Evolutionary conservation across 768 basidiomycete genomes (phyloP), one percentile per base, ranked within the genome.

Genomic region (Lentinula guzmanii): DNA sequence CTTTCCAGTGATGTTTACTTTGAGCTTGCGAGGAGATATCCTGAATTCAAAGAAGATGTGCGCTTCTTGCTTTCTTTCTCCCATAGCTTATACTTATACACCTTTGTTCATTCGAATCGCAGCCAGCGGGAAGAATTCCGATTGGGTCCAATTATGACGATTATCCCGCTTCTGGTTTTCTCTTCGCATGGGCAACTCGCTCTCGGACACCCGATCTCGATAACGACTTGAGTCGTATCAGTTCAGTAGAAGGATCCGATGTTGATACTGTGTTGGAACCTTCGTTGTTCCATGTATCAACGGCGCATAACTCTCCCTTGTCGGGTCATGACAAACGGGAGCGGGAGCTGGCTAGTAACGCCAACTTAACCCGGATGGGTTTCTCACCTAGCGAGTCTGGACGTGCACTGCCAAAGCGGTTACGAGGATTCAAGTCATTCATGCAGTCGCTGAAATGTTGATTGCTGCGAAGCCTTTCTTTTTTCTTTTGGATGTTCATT

Each of bases 1-100:
- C 81, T 98, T 11, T 95, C 93, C 2, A 93, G 92, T 62, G 97
- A 99, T 73, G 96, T 99, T 3, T 97, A 91, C 75, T 96, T 85
- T 68, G 97, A 99, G 70, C 80, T 99, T 37, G 86, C 89, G 16
- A 79, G 97, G 52, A 82, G 97, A 52, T 98, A 96, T 72, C 97
- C 97, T 1, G 96, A 98, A 68, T 98, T 99, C 71, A 87, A 89
- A 72, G 93, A 95, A 68, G 88, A 92, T 69, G 91, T 89, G 70
- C 63, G 86, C 76, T 31, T 34, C 35, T 57, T 52, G n/a, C 51
- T 63, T 55, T 60, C 50, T 61, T 46, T 37, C 31, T 33, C 2
- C 24, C n/a, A 4, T 8, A 15, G 5, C 42, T 51, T 64, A 42
- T 31, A 31, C 58, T 54, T 46, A n/a, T 34, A 53, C 61, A 21